Conservation (phyloP, 768 basidiomycete genomes). For the Porpolomopsis calyptriformis region DNA sequence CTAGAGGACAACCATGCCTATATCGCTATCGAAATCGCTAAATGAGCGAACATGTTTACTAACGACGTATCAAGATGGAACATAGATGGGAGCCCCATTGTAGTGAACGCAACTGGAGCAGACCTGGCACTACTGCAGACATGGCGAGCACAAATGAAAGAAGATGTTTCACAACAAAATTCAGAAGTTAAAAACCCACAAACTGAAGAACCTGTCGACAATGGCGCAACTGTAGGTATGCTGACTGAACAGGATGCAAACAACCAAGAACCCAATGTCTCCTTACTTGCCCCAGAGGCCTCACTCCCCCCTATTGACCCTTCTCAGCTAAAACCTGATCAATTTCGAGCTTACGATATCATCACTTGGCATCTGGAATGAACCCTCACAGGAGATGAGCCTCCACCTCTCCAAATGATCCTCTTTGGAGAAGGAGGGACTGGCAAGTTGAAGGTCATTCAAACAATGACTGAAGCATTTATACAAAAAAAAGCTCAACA, state of each 20-base stretch:
- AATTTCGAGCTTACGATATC: constrained; percentile 25
- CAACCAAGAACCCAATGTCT: too few relatives aligned
- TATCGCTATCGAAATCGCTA: constrained; percentile 12
- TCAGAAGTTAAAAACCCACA: background rate
- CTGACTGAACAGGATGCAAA: background rate
- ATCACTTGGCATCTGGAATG: constrained; percentile 19
- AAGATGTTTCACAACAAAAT: background rate
- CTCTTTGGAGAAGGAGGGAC: background rate
- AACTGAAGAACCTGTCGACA: background rate
- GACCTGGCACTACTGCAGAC: background rate
- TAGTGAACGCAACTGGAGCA: background rate
- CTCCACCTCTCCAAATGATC: constrained; percentile 14
- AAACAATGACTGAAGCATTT: constrained; percentile 22
- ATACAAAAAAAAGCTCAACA: background rate
- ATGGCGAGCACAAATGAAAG: background rate
- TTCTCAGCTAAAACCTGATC: constrained; percentile 15
- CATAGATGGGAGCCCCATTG: background rate
- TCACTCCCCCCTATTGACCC: background rate
- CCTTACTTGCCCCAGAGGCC: background rate
- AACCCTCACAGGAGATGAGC: constrained; percentile 11
- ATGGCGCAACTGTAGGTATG: background rate
- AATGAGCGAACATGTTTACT: constrained; percentile 12
- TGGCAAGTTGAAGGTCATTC: constrained; percentile 27
- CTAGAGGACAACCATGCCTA: constrained; percentile 3
- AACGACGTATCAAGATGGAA: constrained; percentile 15